Base-by-base conservation (phyloP, 371 early-diverging fungal genomes). In the Mortierella sp. region DNA sequence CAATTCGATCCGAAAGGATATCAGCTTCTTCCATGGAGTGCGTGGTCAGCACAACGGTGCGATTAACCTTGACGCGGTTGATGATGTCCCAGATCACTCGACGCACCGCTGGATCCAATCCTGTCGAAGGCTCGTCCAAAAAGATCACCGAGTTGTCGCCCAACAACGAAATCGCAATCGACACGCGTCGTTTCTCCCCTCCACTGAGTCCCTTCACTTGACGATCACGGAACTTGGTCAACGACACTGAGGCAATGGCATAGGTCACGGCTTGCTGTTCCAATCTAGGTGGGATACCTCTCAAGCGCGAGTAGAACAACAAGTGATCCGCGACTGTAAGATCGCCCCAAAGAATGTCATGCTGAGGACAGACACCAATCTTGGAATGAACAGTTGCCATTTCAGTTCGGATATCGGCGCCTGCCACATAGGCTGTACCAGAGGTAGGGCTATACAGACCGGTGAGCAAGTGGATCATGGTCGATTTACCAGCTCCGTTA, bases 11-110 rank as follows among this genome's bases (percentile, higher is more conserved):
- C 27, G 84, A 84, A 2, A 85, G 68, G 22, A 80, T 85, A 66
- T 92, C 92, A 17, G 89, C 91, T 70, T 92, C 92, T 57, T 92
- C 92, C 91, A 91, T 90, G n/a, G 85, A 85, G 50, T 91, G 90
- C 0, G 90, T 84, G 13, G 83, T 87, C 66, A 91, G 57, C 40
- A 92, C 78, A 39, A 92, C 79, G 14, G 91, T 90, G 45, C 81
- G 83, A 43, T 80, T 82, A 19, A 62, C 55, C 46, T 83, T 84
- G 27, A 90, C 87, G 16, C 79, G 67, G 55, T 83, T 68, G 59
- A 92, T 82, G 53, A 91, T 88, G 55, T 83, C 81, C 91, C 91
- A 91, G 46, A 91, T 88, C 37, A 88, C 50, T 0, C 91, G 80
- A 9, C 91, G 82, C 24, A 92, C 88, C 44, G 89, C 86, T 3